Evolutionary conservation across 352 stramenopile genomes (phyloP), one percentile per base, ranked within the genome.

Genomic region (Pythium vanterpoolii): DNA sequence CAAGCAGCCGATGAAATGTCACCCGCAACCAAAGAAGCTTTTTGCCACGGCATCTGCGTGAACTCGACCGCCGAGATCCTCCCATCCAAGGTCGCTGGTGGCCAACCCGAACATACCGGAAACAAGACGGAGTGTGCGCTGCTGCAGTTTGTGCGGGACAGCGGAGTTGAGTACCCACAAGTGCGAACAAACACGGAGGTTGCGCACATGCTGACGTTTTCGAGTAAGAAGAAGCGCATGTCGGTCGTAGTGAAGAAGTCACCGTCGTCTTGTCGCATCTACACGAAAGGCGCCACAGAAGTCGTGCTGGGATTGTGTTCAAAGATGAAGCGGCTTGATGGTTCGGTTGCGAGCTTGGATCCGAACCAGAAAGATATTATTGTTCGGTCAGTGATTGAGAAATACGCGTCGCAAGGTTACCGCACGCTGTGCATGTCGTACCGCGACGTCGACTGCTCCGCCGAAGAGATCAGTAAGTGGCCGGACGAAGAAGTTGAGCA

Each of bases 51-150:
- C 28, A 76, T 92, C 4, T 69, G 77, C 11, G 79, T 90, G 27
- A 92, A 92, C 52, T 84, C 84, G 16, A 93, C 76, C 18, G 84
- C 84, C 8, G 49, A 56, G 49, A 56, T 56, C 18, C 34, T 56
- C 3, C 87, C 86, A 44, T 65, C 91, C 10, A 85, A 89, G 42
- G 63, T 86, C 21, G 56, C 68, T 5, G 71, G 68, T 39, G 72
- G 66, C 13, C 40, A 39, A 14, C 54, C 62, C 0, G 66, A 75
- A 5, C 78, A 89, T 0, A 77, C 90, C 38, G 80, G 87, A 36
- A 94, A 88, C 62, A 93, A 93, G 42, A 96, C 87, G 0, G 87
- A 96, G 67, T 78, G 84, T 28, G 87, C 86, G 0, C 76, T 96
- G 50, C 69, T 92, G 8, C 67, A 95, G 21, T 80, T 82, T 72